A percentile compares a stretch with the other conserved stretches of the same genome.
Conservation (phyloP, 1,284 basidiomycete genomes). For the Sanghuangporus weigelae region DNA sequence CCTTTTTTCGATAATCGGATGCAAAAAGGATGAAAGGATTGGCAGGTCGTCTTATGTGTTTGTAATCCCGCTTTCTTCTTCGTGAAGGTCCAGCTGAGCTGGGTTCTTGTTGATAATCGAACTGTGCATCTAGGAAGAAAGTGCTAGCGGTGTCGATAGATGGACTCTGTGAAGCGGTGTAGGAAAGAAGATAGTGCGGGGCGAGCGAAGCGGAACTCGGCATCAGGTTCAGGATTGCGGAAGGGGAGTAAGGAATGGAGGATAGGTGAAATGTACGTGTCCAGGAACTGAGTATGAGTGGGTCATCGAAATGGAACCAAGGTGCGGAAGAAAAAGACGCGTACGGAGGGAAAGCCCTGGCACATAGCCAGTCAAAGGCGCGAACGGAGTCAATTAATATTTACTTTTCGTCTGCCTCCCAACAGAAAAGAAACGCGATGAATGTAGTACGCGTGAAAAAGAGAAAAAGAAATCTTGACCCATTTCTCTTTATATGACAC, state of each 20-base stretch:
- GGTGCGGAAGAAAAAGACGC: not conserved
- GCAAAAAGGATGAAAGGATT: slow-evolving; percentile 83
- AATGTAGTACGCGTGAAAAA: not conserved
- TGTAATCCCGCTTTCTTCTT: not conserved
- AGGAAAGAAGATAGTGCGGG: not conserved
- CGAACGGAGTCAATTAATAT: not conserved
- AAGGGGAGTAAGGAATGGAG: not conserved
- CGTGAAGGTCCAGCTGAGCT: not conserved
- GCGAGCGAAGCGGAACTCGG: not conserved
- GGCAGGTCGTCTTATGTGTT: slow-evolving; percentile 58
- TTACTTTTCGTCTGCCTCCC: not conserved
- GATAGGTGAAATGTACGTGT: not conserved
- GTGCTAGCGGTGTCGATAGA: not conserved
- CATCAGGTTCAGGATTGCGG: not conserved
- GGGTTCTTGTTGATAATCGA: not conserved
- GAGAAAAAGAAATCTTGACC: not conserved
- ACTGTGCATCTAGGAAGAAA: not conserved
- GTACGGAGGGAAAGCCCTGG: not conserved
- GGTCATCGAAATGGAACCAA: not conserved
- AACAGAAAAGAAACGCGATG: not conserved
- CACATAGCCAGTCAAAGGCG: not conserved
- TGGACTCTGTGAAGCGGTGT: not conserved
- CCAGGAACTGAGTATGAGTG: not conserved
- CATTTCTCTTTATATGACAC: slow-evolving; percentile 7
- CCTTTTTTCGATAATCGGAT: slow-evolving; percentile 38